Percentiles rank a stretch among this genome's conserved stretches.
These are phyloP conservation scores for Chrysoporthe puriensis DNA, from an alignment of 2,329 filamentous ascomycete genomes.

Conservation along the genomic window DNA sequence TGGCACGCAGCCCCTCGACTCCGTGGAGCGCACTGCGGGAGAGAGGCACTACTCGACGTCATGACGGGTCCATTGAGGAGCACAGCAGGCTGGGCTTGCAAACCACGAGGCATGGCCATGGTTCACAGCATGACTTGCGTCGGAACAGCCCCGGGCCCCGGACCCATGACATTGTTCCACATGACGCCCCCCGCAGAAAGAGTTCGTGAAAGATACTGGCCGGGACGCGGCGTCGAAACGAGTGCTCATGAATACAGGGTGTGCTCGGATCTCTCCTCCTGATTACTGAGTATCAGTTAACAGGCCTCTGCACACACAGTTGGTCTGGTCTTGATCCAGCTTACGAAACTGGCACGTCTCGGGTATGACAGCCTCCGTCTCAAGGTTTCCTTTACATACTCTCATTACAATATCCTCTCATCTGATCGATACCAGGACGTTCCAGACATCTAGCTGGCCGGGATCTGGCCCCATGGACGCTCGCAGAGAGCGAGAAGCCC, in stretches of 20 bases:
- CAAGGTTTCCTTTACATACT: not conserved
- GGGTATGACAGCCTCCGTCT: not conserved
- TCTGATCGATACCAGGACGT: not conserved
- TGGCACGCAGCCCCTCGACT: conserved; percentile 7
- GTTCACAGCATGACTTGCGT: conserved; percentile 8
- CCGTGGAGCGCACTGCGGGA: conserved; percentile 1
- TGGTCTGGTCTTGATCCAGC: not conserved
- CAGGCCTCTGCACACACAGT: not conserved
- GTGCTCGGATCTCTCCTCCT: not conserved
- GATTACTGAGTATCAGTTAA: not conserved
- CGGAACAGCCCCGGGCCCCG: not conserved
- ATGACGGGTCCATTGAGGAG: not conserved
- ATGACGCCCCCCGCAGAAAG: not conserved
- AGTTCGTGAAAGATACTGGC: not conserved
- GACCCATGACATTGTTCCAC: not conserved
- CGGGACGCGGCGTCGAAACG: not conserved
- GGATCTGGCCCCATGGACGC: conserved; percentile 13
- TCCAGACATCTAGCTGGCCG: not conserved
- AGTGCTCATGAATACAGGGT: not conserved
- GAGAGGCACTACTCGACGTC: not conserved
- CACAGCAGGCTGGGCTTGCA: conserved; percentile 13
- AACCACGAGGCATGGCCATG: conserved; percentile 12
- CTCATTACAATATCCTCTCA: not conserved
- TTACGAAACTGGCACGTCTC: not conserved
- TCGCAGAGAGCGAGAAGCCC: conserved; percentile 10